Evolutionary conservation across 495 filamentous ascomycete genomes (phyloP), one percentile per base, ranked within the genome.

Genomic region (Apodospora peruviana): DNA sequence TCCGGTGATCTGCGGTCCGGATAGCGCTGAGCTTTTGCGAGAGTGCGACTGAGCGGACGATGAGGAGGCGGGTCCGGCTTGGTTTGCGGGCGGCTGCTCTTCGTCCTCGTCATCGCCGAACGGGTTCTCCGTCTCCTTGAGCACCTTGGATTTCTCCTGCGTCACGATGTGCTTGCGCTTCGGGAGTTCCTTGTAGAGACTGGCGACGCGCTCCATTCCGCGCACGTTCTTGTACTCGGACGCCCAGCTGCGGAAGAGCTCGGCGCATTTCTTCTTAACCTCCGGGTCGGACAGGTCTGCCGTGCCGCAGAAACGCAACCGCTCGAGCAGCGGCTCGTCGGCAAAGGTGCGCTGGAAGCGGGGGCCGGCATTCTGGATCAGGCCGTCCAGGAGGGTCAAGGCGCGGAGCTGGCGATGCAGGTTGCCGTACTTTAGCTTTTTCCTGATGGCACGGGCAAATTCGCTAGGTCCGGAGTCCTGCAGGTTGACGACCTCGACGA

Each of bases 341-440:
- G 84, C 87, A 62, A 97, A 96, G 22, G 72, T 75, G 14, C 88
- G 80, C 68, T 96, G 84, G 63, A 99, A 97, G 24, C 87, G 82
- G 11, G 86, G 78, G 2, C 91, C 91, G 16, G 89, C 90, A 71
- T 97, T 99, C 59, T 96, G 88, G 24, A 99, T 94, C 20, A 97
- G 74, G 38, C 86, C 90, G 64, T 99, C 93, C 3, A 99, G 82
- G 23, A 99, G 85, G 9, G 85, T 86, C 34, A 99, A 79, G 45
- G 94, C 87, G 36, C 94, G 82, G 5, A 99, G 75, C 64, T 97
- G 94, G 16, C 89, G 84, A 62, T 97, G 91, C 17, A 91, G 72
- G 54, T 80, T 95, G 45, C 94, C 94, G 65, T 99, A 99, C 68
- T 97, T 97, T 79, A 99, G 79, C 74, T 99, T 97, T 82, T 97